phyloP scores from a whole-genome alignment of 768 basidiomycete species.

The Pisolithus tinctorius region DNA sequence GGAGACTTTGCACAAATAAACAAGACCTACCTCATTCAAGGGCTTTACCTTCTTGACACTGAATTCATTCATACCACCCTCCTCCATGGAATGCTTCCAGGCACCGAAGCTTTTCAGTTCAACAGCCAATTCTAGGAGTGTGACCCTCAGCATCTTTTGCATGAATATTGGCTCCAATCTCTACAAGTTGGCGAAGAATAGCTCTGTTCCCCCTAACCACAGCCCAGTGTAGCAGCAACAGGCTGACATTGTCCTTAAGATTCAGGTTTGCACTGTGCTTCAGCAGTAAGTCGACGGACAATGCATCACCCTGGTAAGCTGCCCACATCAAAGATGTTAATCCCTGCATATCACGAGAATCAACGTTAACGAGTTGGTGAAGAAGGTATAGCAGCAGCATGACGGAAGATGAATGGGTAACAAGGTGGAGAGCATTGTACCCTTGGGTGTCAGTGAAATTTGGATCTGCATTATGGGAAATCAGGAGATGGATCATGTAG shows the following conservation, averaged over 20 bases:
- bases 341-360: constrained; percentile 84
- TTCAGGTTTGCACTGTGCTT: constrained; percentile 80
- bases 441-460: constrained; percentile 88
- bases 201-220: constrained; percentile 88
- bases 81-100: constrained; percentile 84
- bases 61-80: constrained; percentile 76
- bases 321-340: constrained; percentile 99
- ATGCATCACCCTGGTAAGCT: constrained; percentile 95
- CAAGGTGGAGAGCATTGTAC: constrained; percentile 92
- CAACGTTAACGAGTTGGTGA: constrained; percentile 89
- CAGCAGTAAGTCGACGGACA: constrained; percentile 87
- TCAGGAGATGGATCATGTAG: constrained; percentile 88
- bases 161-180: constrained; percentile 77
- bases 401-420: constrained; percentile 89
- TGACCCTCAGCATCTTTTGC: constrained; percentile 80
- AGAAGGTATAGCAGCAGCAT: constrained; percentile 92
- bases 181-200: constrained; percentile 78
- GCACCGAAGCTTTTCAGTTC: constrained; percentile 89
- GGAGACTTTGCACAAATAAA: neutral
- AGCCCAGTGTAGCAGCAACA: constrained; percentile 94
- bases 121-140: constrained; percentile 88
- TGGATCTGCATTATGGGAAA: constrained; percentile 88
- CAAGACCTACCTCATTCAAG: constrained; percentile 58
- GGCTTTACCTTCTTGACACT: constrained; percentile 61
- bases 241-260: constrained; percentile 70